A percentile compares a stretch with the other conserved stretches of the same genome.
Evolutionary conservation across 129 eudicot species (phyloP).

Genomic region (Scalesia atractyloides): DNA sequence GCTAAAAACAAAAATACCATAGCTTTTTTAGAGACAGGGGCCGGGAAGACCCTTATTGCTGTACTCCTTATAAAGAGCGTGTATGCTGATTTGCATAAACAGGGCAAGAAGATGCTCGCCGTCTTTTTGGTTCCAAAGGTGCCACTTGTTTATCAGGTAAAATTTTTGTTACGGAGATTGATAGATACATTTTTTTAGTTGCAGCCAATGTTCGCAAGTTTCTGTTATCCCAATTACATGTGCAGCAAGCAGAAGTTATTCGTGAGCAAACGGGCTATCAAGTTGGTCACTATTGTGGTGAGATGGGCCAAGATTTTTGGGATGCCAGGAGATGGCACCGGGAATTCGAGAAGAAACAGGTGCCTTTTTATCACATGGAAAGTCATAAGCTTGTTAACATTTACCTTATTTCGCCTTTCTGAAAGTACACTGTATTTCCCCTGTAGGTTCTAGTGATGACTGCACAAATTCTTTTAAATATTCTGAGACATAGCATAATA

Average conservation of each 20-base stretch:
- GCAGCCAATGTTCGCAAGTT: constrained; percentile 9
- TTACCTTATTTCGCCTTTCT: not conserved
- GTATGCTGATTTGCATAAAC: constrained; percentile 54
- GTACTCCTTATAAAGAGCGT: constrained; percentile 83
- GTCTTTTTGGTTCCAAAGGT: constrained; percentile 97
- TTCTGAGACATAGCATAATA: constrained; percentile 91
- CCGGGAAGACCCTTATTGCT: constrained; percentile 98
- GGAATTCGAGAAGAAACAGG: constrained; percentile 97
- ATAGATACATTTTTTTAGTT: not conserved
- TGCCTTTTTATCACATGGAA: constrained; percentile 20
- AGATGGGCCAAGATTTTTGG: constrained; percentile 99
- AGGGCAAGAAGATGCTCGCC: constrained; percentile 80
- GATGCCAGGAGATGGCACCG: constrained; percentile 98
- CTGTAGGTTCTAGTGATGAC: constrained; percentile 97
- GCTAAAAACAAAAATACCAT: constrained; percentile 86
- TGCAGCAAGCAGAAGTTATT: constrained; percentile 99
- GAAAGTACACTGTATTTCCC: constrained; percentile 14
- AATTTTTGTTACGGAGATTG: not conserved
- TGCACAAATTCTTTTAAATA: constrained; percentile 94
- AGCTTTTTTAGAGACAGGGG: constrained; percentile 96
- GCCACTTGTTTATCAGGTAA: constrained; percentile 98
- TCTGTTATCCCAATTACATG: constrained; percentile 15
- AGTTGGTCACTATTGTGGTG: constrained; percentile 99
- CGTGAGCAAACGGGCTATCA: constrained; percentile 88
- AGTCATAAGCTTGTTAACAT: constrained; percentile 3